phyloP scores from a whole-genome alignment of 148 eudicot species.

The Spergularia marina region DNA sequence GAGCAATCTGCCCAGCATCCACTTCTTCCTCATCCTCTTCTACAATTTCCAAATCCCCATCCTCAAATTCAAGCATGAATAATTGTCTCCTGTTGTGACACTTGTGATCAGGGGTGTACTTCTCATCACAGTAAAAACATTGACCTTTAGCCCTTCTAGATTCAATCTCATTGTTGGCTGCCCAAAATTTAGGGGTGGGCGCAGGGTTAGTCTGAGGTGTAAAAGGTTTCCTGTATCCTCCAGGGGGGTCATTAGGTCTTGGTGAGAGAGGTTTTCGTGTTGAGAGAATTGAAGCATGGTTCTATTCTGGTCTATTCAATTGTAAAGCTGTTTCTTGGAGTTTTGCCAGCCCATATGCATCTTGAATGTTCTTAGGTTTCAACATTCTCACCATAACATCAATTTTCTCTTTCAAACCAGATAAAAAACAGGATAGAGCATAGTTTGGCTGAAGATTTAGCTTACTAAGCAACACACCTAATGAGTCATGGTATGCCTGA shows the following conservation, averaged over 20 bases:
- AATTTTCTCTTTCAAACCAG: background rate
- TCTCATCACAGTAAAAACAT: too few relatives aligned
- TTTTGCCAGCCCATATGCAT: background rate
- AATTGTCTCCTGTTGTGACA: too few relatives aligned
- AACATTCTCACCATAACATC: background rate
- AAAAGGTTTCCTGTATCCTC: background rate
- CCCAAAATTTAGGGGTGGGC: too few relatives aligned
- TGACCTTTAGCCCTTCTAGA: too few relatives aligned
- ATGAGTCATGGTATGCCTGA: too few relatives aligned
- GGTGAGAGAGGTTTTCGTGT: background rate
- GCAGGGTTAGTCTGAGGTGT: too few relatives aligned
- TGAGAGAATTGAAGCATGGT: background rate
- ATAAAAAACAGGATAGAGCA: background rate
- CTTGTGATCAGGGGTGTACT: too few relatives aligned
- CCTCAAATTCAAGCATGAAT: too few relatives aligned
- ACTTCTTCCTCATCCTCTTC: too few relatives aligned
- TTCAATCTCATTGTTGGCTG: too few relatives aligned
- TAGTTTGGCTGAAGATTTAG: background rate
- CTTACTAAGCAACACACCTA: background rate
- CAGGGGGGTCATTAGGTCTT: background rate
- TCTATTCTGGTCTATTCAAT: background rate
- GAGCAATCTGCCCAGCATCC: too few relatives aligned
- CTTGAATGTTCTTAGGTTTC: background rate
- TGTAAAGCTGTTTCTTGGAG: background rate
- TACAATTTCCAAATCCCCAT: too few relatives aligned